These are phyloP conservation scores for Neurospora sp. DNA, from an alignment of 495 filamentous ascomycete species.

Conservation along the genomic window DNA sequence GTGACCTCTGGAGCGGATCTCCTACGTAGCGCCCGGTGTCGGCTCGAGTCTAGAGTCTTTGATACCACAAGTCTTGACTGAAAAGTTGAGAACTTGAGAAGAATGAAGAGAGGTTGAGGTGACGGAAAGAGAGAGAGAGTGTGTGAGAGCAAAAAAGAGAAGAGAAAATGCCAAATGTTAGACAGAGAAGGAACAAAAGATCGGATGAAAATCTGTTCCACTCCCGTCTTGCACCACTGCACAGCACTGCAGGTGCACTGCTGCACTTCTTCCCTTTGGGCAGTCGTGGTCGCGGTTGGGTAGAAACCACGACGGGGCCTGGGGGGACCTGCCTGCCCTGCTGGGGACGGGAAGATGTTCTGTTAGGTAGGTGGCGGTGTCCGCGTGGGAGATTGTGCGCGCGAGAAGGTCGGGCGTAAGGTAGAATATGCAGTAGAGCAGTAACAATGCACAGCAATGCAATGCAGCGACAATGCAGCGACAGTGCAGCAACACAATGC, in stretches of 20 bases:
- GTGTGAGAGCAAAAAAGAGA: neutral
- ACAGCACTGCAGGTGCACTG: neutral
- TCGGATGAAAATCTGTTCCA: neutral
- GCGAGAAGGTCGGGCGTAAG: neutral
- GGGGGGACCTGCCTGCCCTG: neutral
- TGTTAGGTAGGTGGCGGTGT: neutral
- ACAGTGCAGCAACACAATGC: neutral
- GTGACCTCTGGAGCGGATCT: neutral
- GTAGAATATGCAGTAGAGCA: neutral
- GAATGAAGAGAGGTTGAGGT: neutral
- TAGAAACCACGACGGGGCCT: neutral
- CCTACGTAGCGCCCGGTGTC: neutral
- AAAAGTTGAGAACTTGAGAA: neutral
- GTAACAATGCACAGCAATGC: neutral
- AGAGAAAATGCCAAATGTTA: neutral
- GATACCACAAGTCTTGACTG: neutral
- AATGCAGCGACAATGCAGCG: neutral
- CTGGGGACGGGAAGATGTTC: neutral
- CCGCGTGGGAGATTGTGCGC: neutral
- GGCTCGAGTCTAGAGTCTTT: neutral
- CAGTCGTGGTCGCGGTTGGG: neutral
- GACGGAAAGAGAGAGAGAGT: neutral
- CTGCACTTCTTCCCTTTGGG: neutral
- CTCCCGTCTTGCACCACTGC: neutral
- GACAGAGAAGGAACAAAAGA: neutral